These are phyloP conservation scores for Heterobasidion parviporum DNA, from an alignment of 1,284 basidiomycete genomes.

Conservation along the genomic window DNA sequence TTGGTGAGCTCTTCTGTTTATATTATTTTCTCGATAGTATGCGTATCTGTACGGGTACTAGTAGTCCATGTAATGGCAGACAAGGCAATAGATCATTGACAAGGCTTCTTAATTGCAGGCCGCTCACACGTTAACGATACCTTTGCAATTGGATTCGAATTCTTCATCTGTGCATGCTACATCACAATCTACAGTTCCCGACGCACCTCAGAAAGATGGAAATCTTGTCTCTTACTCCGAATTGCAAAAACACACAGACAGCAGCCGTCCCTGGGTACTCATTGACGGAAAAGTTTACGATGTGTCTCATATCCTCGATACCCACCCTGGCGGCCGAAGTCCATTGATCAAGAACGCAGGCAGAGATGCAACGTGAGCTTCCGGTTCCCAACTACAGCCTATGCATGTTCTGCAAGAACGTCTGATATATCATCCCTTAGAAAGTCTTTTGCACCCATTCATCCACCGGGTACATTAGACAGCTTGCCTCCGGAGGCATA, in stretches of 20 bases:
- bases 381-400: not conserved
- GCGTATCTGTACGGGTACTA: too few relatives aligned
- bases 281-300: constrained; percentile 32
- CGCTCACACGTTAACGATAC: not conserved
- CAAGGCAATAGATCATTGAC: too few relatives aligned
- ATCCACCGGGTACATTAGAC: constrained; percentile 23
- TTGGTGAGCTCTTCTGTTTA: not conserved
- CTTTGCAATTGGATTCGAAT: not conserved
- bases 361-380: constrained; percentile 42
- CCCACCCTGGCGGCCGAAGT: constrained; percentile 44
- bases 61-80: too few relatives aligned
- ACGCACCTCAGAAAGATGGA: not conserved
- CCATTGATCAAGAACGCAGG: constrained; percentile 44
- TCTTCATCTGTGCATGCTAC: not conserved
- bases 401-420: not conserved
- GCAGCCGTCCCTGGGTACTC: constrained; percentile 44
- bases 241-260: constrained; percentile 40
- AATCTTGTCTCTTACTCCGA: constrained; percentile 30
- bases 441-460: constrained; percentile 28
- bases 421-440: constrained; percentile 10
- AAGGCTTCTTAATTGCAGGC: not conserved
- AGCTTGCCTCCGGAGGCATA: constrained; percentile 23
- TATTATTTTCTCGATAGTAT: too few relatives aligned
- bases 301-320: constrained; percentile 40
- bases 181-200: not conserved